phyloP scores from a whole-genome alignment of 2,329 filamentous ascomycete genomes.

The Aspergillus luchuensis region DNA sequence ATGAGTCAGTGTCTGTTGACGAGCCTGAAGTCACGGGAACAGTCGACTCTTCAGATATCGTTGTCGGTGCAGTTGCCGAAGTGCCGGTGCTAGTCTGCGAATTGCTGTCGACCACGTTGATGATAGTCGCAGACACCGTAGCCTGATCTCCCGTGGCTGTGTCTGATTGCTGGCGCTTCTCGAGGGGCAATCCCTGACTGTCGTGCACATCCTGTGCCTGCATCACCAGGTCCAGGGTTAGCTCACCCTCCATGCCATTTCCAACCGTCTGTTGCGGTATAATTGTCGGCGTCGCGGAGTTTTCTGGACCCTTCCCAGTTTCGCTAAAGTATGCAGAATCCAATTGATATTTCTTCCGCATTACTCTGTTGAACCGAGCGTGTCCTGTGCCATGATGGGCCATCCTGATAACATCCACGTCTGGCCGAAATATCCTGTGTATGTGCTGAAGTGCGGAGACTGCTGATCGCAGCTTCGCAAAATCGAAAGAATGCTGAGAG shows the following conservation, averaged over 20 bases:
- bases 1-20: slow-evolving; percentile 1
- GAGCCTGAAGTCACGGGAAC: background rate
- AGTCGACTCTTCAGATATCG: slow-evolving; percentile 6
- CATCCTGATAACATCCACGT: slow-evolving; percentile 15
- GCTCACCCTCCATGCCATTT: background rate
- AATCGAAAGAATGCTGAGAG: background rate
- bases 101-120: slow-evolving; percentile 1
- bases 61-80: slow-evolving; percentile 4
- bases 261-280: background rate
- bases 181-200: background rate
- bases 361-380: slow-evolving; percentile 15
- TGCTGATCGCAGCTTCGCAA: background rate
- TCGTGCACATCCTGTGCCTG: slow-evolving; percentile 6
- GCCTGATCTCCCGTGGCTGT: background rate
- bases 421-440: background rate
- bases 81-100: slow-evolving; percentile 5
- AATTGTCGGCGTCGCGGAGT: background rate
- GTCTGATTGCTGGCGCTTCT: slow-evolving; percentile 2
- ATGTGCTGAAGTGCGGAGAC: background rate
- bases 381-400: slow-evolving; percentile 23
- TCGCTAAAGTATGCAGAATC: background rate
- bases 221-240: background rate
- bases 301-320: background rate
- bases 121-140: slow-evolving; percentile 3
- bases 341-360: slow-evolving; percentile 15